Evolutionary conservation across 1,139 yeast species (phyloP).

Genomic region (Nadsonia commutata): DNA sequence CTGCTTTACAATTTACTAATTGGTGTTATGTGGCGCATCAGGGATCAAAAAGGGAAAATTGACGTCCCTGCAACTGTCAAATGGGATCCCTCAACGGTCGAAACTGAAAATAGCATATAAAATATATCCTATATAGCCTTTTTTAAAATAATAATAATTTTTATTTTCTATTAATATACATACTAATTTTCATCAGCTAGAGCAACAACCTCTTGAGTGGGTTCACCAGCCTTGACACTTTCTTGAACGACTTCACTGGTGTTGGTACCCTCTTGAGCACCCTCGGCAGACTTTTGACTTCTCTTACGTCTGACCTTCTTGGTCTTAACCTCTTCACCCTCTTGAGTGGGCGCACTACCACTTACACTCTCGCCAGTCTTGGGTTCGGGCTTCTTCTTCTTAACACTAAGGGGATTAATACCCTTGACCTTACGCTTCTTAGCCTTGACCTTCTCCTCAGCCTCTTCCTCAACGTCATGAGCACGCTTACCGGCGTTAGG

Average conservation of each 20-base stretch:
- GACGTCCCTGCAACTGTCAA: slow-evolving; percentile 25
- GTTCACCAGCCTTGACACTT: too few species aligned
- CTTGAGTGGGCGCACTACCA: slow-evolving; percentile 7
- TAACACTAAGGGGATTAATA: slow-evolving; percentile 74
- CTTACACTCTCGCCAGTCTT: slow-evolving; percentile 6
- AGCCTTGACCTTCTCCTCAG: slow-evolving; percentile 13
- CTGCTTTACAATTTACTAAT: slow-evolving; percentile 44
- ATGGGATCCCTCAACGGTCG: too few species aligned
- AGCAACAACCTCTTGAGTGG: too few species aligned
- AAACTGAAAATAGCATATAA: too few species aligned
- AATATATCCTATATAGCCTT: too few species aligned
- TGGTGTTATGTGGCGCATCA: slow-evolving; percentile 43
- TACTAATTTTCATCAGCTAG: too few species aligned
- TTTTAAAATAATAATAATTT: too few species aligned
- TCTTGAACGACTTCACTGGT: too few species aligned
- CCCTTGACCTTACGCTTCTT: slow-evolving; percentile 54
- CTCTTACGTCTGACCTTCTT: neutral
- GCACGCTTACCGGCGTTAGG: slow-evolving; percentile 28
- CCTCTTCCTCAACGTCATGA: slow-evolving; percentile 14
- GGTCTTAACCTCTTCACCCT: slow-evolving; percentile 7
- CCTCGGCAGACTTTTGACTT: neutral
- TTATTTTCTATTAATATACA: too few species aligned
- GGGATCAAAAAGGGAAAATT: slow-evolving; percentile 37
- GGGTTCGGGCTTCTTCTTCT: slow-evolving; percentile 33
- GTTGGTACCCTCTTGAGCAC: too few species aligned